phyloP scores from a whole-genome alignment of 805 yeast species.

The Sugiyamaella lignohabitans region DNA sequence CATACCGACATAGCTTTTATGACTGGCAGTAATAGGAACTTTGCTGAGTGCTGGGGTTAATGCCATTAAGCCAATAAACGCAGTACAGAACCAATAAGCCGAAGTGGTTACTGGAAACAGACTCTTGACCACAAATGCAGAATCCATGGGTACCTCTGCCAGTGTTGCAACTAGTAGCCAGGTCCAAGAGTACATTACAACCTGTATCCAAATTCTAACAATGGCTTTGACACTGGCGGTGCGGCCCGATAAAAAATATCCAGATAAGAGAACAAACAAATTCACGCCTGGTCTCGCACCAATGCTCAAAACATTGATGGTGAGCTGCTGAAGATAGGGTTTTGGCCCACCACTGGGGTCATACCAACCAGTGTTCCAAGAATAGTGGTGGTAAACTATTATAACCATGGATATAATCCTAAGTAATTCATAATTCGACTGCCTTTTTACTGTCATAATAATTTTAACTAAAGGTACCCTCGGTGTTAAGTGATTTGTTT shows the following conservation, averaged over 20 bases:
- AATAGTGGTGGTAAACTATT: conserved; percentile 6
- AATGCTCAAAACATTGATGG: not conserved
- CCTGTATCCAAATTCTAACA: conserved; percentile 6
- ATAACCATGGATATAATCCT: conserved; percentile 6
- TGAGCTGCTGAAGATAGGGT: not conserved
- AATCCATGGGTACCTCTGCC: too few species aligned
- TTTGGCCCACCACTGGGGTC: not conserved
- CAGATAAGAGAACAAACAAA: conserved; percentile 5
- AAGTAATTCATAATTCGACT: conserved; percentile 7
- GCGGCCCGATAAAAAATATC: conserved; percentile 2
- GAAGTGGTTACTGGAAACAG: conserved; percentile 2
- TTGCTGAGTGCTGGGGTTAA: conserved; percentile 3
- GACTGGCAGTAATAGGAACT: not conserved
- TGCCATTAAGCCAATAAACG: not conserved
- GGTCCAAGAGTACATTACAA: conserved; percentile 6
- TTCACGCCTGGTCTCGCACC: conserved; percentile 5
- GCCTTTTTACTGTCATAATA: too few species aligned
- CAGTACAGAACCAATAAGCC: conserved; percentile 6
- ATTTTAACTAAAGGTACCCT: too few species aligned
- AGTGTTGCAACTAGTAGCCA: not conserved
- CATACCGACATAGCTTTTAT: conserved; percentile 1
- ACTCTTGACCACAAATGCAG: too few species aligned
- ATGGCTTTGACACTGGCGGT: not conserved
- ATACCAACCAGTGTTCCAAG: not conserved
- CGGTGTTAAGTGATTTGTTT: too few species aligned